Base-by-base conservation (phyloP, 306 rosid species). In the Parietaria judaica region DNA sequence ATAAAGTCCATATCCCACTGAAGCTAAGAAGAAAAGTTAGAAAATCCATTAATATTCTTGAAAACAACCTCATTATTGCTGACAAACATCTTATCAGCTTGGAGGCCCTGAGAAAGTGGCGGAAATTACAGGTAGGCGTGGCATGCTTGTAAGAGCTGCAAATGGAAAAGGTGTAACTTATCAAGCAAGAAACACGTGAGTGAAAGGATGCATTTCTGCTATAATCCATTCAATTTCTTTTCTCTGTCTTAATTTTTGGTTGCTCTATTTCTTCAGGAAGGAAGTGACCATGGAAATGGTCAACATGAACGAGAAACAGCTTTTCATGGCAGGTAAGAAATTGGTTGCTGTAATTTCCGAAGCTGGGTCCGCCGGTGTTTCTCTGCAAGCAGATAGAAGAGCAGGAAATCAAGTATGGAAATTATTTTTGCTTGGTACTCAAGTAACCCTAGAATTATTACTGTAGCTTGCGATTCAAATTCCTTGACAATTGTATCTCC, bases 291-390 rank as follows among this genome's bases (percentile, higher is more conserved):
- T 88, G 99, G 99, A 92, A 80, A 92, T 92, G 99, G 99, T 92
- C 64, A 92, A 92, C 80, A 92, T 92, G 99, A 88, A 92, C 45
- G 99, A 92, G 83, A 92, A 88, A 74, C 94, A 92, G 75, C 96
- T 88, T 60, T 92, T 92, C 77, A 88, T 92, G 99, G 96, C 88
- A 39, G 96, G 96, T 71, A 88, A 86, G 66, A 92, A 92, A 79
- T 79, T 80, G 48, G 86, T 92, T 70, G 99, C 99, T 48, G 84
- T 92, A 68, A 92, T 92, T 56, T 92, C 99, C 61, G 99, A 92
- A 83, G 99, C 99, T 74, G 99, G 99, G 73, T 92, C 99, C 38
- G 95, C 99, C 67, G 99, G 99, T 3, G 96, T 92, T 68, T 92
- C 99, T 60, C 76, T 92, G 84, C 99, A 92, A 80, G 95, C 99